phyloP scores from a whole-genome alignment of 257 asterid genomes.

The Solanum clarkiae region DNA sequence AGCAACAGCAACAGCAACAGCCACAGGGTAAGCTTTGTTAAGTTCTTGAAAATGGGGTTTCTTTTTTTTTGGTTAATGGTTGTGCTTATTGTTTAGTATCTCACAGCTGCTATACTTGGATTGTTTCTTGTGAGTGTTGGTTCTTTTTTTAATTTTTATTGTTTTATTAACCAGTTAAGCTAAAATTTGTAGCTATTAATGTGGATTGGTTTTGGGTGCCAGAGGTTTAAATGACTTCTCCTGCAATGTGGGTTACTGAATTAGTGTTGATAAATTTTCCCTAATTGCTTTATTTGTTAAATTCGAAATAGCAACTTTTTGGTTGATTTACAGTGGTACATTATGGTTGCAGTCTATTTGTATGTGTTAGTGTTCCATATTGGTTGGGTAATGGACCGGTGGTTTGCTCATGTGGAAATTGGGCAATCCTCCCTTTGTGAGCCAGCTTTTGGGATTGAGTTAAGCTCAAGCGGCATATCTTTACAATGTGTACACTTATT shows the following conservation, averaged over 20 bases:
- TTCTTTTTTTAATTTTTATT: not conserved
- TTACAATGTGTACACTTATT: not conserved
- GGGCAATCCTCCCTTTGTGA: too few relatives aligned
- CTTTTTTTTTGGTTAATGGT: not conserved
- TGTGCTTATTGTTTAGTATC: not conserved
- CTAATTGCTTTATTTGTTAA: not conserved
- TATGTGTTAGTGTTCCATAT: too few relatives aligned
- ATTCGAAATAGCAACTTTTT: not conserved
- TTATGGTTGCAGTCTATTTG: not conserved
- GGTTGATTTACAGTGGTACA: not conserved
- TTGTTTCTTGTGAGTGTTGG: too few relatives aligned
- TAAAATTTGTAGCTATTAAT: not conserved
- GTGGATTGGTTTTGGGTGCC: not conserved
- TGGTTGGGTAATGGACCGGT: too few relatives aligned
- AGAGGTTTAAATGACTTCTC: not conserved
- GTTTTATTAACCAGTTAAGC: not conserved
- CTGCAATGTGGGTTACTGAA: not conserved
- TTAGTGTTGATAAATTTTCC: not conserved
- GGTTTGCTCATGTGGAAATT: too few relatives aligned
- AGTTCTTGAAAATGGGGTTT: constrained; percentile 26
- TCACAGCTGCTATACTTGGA: too few relatives aligned
- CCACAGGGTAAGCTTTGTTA: constrained; percentile 27
- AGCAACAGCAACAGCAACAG: constrained; percentile 21
- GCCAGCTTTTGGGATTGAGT: too few relatives aligned
- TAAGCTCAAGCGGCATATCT: too few relatives aligned